Base-by-base conservation (phyloP, 2,329 filamentous ascomycete species). In the Hypoxylon sp. region DNA sequence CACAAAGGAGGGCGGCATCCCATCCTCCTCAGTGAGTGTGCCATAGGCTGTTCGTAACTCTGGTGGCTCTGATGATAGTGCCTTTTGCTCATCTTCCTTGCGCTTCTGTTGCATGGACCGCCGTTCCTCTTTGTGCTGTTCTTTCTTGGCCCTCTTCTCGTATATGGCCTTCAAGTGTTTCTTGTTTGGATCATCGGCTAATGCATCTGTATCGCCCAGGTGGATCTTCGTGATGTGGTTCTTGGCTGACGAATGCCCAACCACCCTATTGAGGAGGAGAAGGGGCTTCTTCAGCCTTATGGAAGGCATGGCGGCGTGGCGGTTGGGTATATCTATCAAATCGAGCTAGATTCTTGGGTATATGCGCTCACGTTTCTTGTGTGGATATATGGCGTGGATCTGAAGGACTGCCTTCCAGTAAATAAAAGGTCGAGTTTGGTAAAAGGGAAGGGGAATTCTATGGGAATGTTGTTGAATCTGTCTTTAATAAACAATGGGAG, bases 1-100 rank as follows among this genome's bases (percentile, higher is more conserved):
- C 0, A 64, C 64, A 39, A 72, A 67, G 1, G 71, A 87, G 80
- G 54, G 83, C 77, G 65, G 83, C 80, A 77, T 83, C 82, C 62
- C 24, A 4, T 52, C 84, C 81, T 66, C 83, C 82, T 70, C 69
- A 33, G 51, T 48, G 39, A 75, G 14, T 14, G 73, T 75, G 70
- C 76, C 76, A 68, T 78, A 78, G 19, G 73, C 74, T 22, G 55
- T 66, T 19, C 67, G 70, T 39, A 76, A 67, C 44, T 77, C 72
- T 24, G 73, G 73, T 2, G 62, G 58, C 60, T 79, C 77, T 17
- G 71, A 69, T 13, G 74, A 72, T 5, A 75, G 67, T 2, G 74
- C 72, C 3, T 69, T 69, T 22, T 79, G 75, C 62, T 82, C 81
- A 14, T 81, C 77, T 6, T 79, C 74, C 22, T 74, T 75, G 24